These are phyloP conservation scores for Xylaria grammica DNA, from an alignment of 495 filamentous ascomycete genomes.

Conservation along the genomic window DNA sequence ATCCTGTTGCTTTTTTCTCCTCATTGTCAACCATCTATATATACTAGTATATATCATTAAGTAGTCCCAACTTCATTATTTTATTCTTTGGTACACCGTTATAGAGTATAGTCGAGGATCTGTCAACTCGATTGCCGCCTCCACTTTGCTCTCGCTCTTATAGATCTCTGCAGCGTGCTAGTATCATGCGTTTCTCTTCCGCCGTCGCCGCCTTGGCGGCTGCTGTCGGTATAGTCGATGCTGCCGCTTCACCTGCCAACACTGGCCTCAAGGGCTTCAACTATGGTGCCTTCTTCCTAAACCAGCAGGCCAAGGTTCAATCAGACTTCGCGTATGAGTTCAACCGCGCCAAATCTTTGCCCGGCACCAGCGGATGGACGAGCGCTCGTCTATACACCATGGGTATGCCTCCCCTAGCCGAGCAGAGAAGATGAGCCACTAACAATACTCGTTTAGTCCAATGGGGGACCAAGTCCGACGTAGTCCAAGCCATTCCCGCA, in stretches of 20 bases:
- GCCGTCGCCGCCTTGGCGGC: slow-evolving; percentile 42
- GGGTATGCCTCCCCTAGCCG: slow-evolving; percentile 34
- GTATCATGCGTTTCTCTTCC: slow-evolving; percentile 41
- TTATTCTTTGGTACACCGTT: not conserved
- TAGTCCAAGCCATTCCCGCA: slow-evolving; percentile 68
- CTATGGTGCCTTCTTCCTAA: slow-evolving; percentile 66
- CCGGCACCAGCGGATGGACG: slow-evolving; percentile 69
- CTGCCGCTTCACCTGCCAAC: slow-evolving; percentile 41
- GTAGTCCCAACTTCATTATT: not conserved
- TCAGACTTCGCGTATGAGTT: slow-evolving; percentile 70
- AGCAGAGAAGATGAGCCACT: not conserved
- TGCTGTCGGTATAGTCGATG: slow-evolving; percentile 31
- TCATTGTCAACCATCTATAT: not conserved
- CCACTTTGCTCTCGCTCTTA: not conserved
- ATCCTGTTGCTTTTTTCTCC: not conserved
- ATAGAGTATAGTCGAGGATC: no score
- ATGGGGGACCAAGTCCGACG: slow-evolving; percentile 60
- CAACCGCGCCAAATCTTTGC: slow-evolving; percentile 67
- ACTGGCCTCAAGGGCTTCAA: slow-evolving; percentile 72
- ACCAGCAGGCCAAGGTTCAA: slow-evolving; percentile 64
- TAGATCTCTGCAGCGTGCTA: not conserved
- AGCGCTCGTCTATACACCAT: slow-evolving; percentile 59
- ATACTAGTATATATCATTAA: not conserved
- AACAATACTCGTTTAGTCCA: slow-evolving; percentile 29
- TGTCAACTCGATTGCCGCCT: no score